phyloP scores from a whole-genome alignment of 768 basidiomycete species.

The Chalciporus sphaerocephalus region DNA sequence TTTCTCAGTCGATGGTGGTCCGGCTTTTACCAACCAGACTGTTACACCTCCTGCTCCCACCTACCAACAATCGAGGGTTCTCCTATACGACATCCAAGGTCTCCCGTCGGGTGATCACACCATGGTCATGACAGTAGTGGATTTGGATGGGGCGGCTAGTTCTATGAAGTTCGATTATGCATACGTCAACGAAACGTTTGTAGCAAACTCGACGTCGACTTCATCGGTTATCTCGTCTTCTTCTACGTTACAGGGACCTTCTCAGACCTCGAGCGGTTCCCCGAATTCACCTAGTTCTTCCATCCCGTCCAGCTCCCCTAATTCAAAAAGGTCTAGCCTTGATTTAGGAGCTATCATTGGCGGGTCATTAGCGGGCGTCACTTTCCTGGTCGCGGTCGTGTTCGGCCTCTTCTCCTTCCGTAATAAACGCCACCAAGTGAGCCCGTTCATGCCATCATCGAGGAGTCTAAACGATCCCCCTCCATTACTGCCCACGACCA shows the following conservation, averaged over 20 bases:
- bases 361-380: slow-evolving; percentile 11
- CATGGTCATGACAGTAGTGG: slow-evolving; percentile 19
- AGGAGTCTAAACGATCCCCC: not conserved
- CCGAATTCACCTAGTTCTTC: too few relatives aligned
- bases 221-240: slow-evolving; percentile 1
- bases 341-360: slow-evolving; percentile 14
- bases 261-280: not conserved
- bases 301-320: too few relatives aligned
- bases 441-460: slow-evolving; percentile 4
- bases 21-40: slow-evolving; percentile 2
- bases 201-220: slow-evolving; percentile 5
- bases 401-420: slow-evolving; percentile 7
- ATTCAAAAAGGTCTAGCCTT: too few relatives aligned
- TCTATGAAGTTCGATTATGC: slow-evolving; percentile 29
- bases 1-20: slow-evolving; percentile 17
- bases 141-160: slow-evolving; percentile 15
- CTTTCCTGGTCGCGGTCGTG: not conserved
- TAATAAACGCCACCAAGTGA: slow-evolving; percentile 6
- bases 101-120: slow-evolving; percentile 16
- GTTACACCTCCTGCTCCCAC: slow-evolving; percentile 5
- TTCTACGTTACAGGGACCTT: not conserved
- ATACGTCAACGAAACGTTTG: slow-evolving; percentile 20
- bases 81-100: slow-evolving; percentile 16
- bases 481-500: not conserved
- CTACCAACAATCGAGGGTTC: slow-evolving; percentile 21